These are phyloP conservation scores for Komagataea norvegica DNA, from an alignment of 1,139 yeast species.

Conservation along the genomic window DNA sequence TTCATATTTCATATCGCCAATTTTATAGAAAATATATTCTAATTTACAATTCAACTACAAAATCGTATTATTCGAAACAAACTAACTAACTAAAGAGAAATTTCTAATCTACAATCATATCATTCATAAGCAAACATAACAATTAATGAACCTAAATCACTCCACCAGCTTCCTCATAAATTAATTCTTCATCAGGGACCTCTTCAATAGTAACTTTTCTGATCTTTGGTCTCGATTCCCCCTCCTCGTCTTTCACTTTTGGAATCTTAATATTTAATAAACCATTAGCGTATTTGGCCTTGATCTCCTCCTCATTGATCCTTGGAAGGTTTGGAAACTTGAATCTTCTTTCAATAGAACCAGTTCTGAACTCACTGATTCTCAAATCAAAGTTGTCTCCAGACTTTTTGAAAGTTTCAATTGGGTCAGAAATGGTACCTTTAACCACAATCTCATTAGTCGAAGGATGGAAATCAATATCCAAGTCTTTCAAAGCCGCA, in stretches of 20 bases:
- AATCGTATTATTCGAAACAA: no score
- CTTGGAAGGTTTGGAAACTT: constrained; percentile 49
- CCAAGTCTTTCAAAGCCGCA: constrained; percentile 45
- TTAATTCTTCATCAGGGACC: constrained; percentile 38
- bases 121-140: no score
- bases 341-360: constrained; percentile 49
- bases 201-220: constrained; percentile 38
- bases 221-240: constrained; percentile 31
- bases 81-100: no score
- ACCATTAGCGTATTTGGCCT: constrained; percentile 49
- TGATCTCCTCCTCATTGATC: constrained; percentile 46
- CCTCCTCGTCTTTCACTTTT: constrained; percentile 33
- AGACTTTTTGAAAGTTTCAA: constrained; percentile 23
- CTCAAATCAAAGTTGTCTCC: constrained; percentile 29
- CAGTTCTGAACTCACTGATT: constrained; percentile 44
- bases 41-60: no score
- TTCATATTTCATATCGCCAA: no score
- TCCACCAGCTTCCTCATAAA: constrained; percentile 28
- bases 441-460: constrained; percentile 44
- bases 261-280: constrained; percentile 48
- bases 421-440: constrained; percentile 40
- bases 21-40: no score
- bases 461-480: constrained; percentile 51
- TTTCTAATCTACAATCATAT: no score
- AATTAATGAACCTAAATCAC: no score